Base-by-base conservation (phyloP, 2,329 filamentous ascomycete genomes). In the Monilinia vaccinii-corymbosi region DNA sequence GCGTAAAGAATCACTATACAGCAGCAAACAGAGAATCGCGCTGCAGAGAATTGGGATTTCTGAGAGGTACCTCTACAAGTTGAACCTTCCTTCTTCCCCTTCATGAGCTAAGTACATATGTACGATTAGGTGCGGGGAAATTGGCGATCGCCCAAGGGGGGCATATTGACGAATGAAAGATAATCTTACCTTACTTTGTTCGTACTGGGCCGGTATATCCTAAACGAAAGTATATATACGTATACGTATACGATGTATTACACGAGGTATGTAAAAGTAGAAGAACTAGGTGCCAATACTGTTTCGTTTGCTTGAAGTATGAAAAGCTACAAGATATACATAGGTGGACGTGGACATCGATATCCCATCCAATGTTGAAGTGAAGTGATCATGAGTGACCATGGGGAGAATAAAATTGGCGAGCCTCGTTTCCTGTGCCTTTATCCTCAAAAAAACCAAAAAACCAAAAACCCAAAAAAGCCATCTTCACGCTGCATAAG, bases 101-200 rank as follows among this genome's bases (percentile, higher is more conserved):
- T 28, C 25, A n/a, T n/a, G n/a, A n/a, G n/a, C n/a, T n/a, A n/a
- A n/a, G n/a, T 32, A 32, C 31, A 2, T 34, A 34, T 3, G 32
- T 34, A 34, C 34, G 13, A 3, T 36, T 32, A 32, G 18, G 21
- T 58, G 56, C 56, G 56, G 56, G 56, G 56, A 58, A 58, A 42
- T 44, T 40, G 56, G 28, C 25, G 46, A 58, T 58, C 23, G 42
- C 21, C 18, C 25, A 40, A 18, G 36, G 25, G 25, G 32, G 23
- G 14, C 7, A n/a, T 13, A 23, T 57, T 25, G 11, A 40, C 44
- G 32, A 48, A 38, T 49, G 32, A 50, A 40, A 50, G 36, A 40
- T 28, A 28, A 28, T 28, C 25, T 28, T 28, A 28, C 25, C 6
- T 3, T 28, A 28, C 25, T 28, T 6, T n/a, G n/a, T n/a, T n/a